phyloP scores from a whole-genome alignment of 345 rosid genomes.

The Rhizophora mangle region DNA sequence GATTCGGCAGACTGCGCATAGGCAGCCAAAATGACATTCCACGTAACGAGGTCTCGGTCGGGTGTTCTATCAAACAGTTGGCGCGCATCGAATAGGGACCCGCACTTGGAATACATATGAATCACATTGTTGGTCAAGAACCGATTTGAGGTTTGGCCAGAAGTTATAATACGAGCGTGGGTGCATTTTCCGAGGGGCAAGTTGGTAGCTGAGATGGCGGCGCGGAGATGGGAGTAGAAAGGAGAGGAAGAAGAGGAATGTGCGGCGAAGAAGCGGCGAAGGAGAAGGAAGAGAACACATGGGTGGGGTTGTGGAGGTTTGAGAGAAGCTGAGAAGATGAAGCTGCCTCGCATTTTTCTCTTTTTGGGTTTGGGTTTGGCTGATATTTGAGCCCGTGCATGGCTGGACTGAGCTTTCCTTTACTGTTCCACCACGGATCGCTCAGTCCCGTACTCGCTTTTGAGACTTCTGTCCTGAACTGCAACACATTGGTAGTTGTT shows the following conservation, averaged over 20 bases:
- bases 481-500: no score
- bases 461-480: no score
- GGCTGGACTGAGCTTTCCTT: no score
- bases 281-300: slow-evolving; percentile 1
- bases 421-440: no score
- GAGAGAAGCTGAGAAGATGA: not conserved
- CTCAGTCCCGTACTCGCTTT: no score
- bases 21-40: slow-evolving; percentile 57
- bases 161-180: slow-evolving; percentile 41
- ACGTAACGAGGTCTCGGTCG: slow-evolving; percentile 49
- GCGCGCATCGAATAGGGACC: slow-evolving; percentile 47
- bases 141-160: slow-evolving; percentile 38
- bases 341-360: no score
- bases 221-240: slow-evolving; percentile 54
- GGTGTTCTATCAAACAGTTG: slow-evolving; percentile 50
- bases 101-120: slow-evolving; percentile 46
- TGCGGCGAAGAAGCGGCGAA: not conserved
- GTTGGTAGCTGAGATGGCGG: slow-evolving; percentile 44
- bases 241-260: slow-evolving; percentile 31
- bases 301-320: not conserved
- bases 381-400: no score
- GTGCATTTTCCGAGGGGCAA: slow-evolving; percentile 44
- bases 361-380: no score
- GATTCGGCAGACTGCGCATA: slow-evolving; percentile 40
- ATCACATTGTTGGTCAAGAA: slow-evolving; percentile 54